Percentiles rank a stretch among this genome's conserved stretches.
These are phyloP conservation scores for Aureobasidium zeae DNA, from an alignment of 2,329 filamentous ascomycete genomes.

Conservation along the genomic window DNA sequence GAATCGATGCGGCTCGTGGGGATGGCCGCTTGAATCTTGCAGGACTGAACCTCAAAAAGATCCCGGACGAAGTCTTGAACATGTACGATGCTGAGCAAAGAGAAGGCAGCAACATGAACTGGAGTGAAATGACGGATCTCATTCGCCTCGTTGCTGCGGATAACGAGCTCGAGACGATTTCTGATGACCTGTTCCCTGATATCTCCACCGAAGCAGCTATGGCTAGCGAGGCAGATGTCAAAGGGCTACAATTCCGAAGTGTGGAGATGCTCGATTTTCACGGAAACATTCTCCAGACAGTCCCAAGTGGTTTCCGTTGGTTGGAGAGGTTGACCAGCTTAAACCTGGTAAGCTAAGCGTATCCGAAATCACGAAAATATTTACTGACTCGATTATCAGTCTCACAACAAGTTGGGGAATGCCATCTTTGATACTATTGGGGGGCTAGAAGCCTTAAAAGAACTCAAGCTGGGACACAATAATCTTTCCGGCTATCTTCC, in stretches of 20 bases:
- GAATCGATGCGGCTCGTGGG: conserved; percentile 61
- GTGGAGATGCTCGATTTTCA: conserved; percentile 78
- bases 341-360: conserved; percentile 47
- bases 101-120: conserved; percentile 55
- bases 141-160: conserved; percentile 77
- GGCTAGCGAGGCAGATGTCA: conserved; percentile 53
- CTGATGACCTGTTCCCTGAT: conserved; percentile 73
- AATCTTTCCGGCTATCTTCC: conserved; percentile 60
- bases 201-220: conserved; percentile 44
- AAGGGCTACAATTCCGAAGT: conserved; percentile 69
- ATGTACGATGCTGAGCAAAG: conserved; percentile 79
- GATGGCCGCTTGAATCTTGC: conserved; percentile 83
- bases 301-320: conserved; percentile 68
- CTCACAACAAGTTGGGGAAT: conserved; percentile 71
- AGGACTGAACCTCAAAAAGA: conserved; percentile 66
- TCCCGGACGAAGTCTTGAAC: conserved; percentile 72
- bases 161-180: conserved; percentile 71
- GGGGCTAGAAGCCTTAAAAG: conserved; percentile 62
- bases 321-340: conserved; percentile 67
- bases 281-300: conserved; percentile 62
- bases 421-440: conserved; percentile 62
- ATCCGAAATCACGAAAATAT: background rate
- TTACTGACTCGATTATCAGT: conserved; percentile 38
- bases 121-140: conserved; percentile 88
- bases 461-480: conserved; percentile 76